phyloP scores from a whole-genome alignment of 768 basidiomycete genomes.

The Tubosaeta sp. region DNA sequence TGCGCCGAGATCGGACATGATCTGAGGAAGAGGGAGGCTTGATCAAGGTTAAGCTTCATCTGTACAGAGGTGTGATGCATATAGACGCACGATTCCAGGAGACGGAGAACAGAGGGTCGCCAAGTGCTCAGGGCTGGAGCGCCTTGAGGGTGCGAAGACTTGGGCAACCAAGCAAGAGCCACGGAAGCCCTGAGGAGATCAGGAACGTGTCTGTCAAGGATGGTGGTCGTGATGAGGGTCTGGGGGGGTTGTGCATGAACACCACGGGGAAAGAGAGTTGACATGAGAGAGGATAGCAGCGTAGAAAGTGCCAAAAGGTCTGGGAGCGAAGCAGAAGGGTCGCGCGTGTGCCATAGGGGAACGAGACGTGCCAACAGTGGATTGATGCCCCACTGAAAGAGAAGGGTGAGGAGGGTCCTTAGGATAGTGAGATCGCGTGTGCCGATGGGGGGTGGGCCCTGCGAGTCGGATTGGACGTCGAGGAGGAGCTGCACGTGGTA shows the following conservation, averaged over 20 bases:
- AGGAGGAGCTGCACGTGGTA: conserved; percentile 45
- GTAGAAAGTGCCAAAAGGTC: conserved; percentile 42
- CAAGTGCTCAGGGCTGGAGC: conserved; percentile 42
- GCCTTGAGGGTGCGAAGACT: conserved; percentile 37
- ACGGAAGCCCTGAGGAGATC: conserved; percentile 61
- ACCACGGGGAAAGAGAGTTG: conserved; percentile 52
- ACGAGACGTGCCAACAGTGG: conserved; percentile 46
- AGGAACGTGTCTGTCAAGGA: conserved; percentile 52
- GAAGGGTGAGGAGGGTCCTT: conserved; percentile 59
- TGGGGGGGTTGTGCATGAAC: conserved; percentile 44
- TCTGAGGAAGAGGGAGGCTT: conserved; percentile 59
- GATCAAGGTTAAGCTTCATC: conserved; percentile 10
- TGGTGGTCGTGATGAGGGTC: conserved; percentile 55
- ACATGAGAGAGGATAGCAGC: conserved; percentile 42
- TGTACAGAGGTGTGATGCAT: conserved; percentile 11
- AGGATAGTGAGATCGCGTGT: conserved; percentile 62
- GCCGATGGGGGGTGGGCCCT: conserved; percentile 41
- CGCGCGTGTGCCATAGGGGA: conserved; percentile 30
- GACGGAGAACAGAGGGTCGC: conserved; percentile 48
- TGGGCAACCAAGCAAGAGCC: conserved; percentile 71
- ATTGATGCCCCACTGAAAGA: conserved; percentile 69
- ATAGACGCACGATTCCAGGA: conserved; percentile 58
- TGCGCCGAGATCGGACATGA: conserved; percentile 59
- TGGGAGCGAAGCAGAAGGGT: too few relatives aligned
- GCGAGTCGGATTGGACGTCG: conserved; percentile 9